These are phyloP conservation scores for Knoxia roxburghii DNA, from an alignment of 257 asterid genomes.

Conservation along the genomic window DNA sequence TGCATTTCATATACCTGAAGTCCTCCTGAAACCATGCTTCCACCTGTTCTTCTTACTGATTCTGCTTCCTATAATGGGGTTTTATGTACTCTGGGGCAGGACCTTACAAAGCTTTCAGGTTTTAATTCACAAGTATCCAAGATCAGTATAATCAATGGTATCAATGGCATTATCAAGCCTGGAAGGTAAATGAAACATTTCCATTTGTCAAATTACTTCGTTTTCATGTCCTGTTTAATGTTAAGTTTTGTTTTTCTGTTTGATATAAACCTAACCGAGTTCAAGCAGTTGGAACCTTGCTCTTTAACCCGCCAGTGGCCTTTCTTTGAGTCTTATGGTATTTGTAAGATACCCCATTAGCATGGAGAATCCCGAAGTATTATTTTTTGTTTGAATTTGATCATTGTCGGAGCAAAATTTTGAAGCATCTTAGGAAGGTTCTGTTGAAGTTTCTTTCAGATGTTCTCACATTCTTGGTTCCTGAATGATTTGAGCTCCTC, in stretches of 20 bases:
- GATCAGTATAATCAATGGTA: slow-evolving; percentile 45
- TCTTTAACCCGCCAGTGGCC: not conserved
- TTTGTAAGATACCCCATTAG: not conserved
- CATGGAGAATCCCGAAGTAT: too few species aligned
- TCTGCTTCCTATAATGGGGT: too few species aligned
- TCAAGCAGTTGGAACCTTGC: not conserved
- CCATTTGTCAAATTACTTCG: not conserved
- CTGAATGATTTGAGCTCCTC: not conserved
- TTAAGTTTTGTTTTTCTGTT: not conserved
- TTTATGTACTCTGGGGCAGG: slow-evolving; percentile 26
- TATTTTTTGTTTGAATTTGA: not conserved
- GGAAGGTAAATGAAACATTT: slow-evolving; percentile 42
- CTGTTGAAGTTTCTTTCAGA: not conserved
- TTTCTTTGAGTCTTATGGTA: not conserved
- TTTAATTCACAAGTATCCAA: slow-evolving; percentile 38
- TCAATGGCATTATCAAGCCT: slow-evolving; percentile 56
- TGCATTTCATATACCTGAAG: not conserved
- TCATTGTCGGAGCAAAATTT: not conserved
- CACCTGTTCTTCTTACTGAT: too few species aligned
- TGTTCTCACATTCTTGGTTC: not conserved
- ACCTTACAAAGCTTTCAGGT: slow-evolving; percentile 48
- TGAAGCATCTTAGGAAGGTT: not conserved
- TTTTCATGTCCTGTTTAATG: too few species aligned
- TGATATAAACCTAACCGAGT: too few species aligned
- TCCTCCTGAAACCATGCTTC: not conserved